These are phyloP conservation scores for Eimeria zaria DNA, from an alignment of 169 alveolate species.

Conservation along the genomic window DNA sequence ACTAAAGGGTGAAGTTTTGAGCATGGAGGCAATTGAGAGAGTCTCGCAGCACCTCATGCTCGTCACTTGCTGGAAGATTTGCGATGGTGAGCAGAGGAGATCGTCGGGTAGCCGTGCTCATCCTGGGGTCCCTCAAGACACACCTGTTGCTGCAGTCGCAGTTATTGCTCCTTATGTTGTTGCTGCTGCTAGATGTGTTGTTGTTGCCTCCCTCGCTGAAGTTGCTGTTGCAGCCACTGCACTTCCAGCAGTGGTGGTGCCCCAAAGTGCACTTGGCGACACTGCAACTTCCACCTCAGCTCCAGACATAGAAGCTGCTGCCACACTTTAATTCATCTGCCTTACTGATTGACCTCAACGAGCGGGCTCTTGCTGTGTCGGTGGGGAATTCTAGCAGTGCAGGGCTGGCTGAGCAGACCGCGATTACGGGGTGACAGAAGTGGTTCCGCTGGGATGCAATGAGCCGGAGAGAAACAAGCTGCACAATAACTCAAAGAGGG, in stretches of 20 bases:
- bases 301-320: neutral
- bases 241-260: neutral
- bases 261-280: neutral
- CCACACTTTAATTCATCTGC: neutral
- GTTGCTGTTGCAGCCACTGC: conserved; percentile 45
- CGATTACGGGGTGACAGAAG: neutral
- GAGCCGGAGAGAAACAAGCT: neutral
- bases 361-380: neutral
- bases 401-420: neutral
- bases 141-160: conserved; percentile 32
- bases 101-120: conserved; percentile 1
- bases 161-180: neutral
- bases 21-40: neutral
- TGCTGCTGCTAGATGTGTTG: conserved; percentile 4
- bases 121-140: conserved; percentile 10
- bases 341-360: neutral
- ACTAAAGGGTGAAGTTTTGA: neutral
- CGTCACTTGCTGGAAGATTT: neutral
- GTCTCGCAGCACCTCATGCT: conserved; percentile 42
- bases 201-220: neutral
- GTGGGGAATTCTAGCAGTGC: conserved; percentile 14
- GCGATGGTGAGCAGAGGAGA: neutral
- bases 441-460: neutral
- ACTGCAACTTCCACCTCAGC: neutral
- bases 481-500: neutral